Conservation (phyloP, 208 protist genomes). For the Naegleria fowleri region DNA sequence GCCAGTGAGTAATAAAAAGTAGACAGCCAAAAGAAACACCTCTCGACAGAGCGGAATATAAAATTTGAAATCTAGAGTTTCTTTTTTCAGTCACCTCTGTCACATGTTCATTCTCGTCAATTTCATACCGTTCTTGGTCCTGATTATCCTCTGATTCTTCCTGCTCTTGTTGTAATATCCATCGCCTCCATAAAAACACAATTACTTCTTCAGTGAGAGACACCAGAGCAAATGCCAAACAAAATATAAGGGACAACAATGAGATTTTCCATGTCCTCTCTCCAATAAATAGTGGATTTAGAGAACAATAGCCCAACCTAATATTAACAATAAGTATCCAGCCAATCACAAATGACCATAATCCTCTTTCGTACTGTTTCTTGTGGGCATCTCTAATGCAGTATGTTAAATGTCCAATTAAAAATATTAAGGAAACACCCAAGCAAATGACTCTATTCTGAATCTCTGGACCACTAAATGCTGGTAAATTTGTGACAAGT, state of each 20-base stretch:
- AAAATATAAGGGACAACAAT: neutral
- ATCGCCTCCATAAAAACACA: neutral
- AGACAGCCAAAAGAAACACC: neutral
- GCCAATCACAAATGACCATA: neutral
- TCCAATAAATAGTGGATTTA: constrained; percentile 7
- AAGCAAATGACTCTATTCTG: neutral
- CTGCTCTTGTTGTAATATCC: neutral
- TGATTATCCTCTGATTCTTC: neutral
- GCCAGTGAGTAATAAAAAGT: neutral
- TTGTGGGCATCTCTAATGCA: neutral
- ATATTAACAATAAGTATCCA: neutral
- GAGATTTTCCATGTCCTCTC: neutral
- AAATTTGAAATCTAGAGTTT: neutral
- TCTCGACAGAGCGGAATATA: neutral
- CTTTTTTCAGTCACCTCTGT: neutral
- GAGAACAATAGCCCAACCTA: neutral
- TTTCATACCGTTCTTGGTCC: neutral
- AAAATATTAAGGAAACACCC: neutral
- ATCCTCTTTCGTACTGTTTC: neutral
- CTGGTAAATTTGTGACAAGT: neutral
- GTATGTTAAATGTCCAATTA: neutral
- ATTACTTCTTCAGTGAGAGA: neutral
- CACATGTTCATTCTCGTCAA: constrained; percentile 7
- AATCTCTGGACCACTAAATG: neutral
- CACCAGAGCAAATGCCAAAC: neutral